Base-by-base conservation (phyloP, 2,329 filamentous ascomycete species). In the Sordariomycetes sp. region DNA sequence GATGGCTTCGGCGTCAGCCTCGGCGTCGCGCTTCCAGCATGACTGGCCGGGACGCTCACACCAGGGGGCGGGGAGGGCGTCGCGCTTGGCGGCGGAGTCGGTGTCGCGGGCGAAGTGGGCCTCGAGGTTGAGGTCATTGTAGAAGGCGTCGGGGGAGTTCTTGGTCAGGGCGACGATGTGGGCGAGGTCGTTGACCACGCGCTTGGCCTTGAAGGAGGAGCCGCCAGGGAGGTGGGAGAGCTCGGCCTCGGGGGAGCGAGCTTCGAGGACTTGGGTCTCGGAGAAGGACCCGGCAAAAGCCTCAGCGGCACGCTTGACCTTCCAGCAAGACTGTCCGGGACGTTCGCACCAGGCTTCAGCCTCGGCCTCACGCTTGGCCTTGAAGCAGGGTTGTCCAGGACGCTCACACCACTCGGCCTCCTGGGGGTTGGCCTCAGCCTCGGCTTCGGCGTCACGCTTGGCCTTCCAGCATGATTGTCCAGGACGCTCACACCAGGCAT, bases 101-200 rank as follows among this genome's bases (percentile, higher is more conserved):
- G 45, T 44, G n/a, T 50, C 44, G 29, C 40, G 40, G 38, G 38
- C 39, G 42, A 53, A 50, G 36, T 45, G 34, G 6, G 42, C 34
- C 23, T 46, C 42, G 19, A 59, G 46, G 17, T 41, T 38, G 34
- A 64, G 54, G 15, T 37, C 39, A 35, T 36, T 20, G 53, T 56
- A 58, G 48, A 48, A 63, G 24, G 42, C 42, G 7, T 39, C 36
- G 16, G 58, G 49, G 38, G 54, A 46, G 21, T 40, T 33, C 10
- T 50, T 39, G 33, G 50, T 42, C 30, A 51, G 46, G 31, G 61
- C 52, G 29, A 60, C 43, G 34, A 59, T 33, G 35, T 46, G 42
- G 41, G 59, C 57, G 27, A 66, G 58, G 37, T 63, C 53, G 44
- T 56, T 46, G 40, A 63, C 35, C 40, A 56, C 49, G 37, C 57